phyloP scores from a whole-genome alignment of 805 yeast genomes.

The Priceomyces haplophilus region DNA sequence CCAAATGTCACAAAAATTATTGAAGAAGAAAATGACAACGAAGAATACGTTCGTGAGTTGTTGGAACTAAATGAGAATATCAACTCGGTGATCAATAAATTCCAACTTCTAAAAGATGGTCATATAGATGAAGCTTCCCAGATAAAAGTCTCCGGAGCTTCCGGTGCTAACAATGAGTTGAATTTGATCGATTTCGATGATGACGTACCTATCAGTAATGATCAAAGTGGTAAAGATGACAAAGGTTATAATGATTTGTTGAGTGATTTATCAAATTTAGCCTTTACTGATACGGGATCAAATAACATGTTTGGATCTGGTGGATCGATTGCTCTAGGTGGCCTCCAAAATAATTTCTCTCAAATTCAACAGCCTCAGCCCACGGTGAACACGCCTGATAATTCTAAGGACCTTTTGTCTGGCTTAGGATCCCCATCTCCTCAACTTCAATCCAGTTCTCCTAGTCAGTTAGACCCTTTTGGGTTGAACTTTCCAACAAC shows the following conservation, averaged over 20 bases:
- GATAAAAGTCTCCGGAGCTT: slow-evolving; percentile 32
- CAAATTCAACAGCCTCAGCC: slow-evolving; percentile 19
- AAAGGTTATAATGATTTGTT: slow-evolving; percentile 63
- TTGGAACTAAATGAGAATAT: slow-evolving; percentile 72
- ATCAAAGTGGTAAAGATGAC: slow-evolving; percentile 29
- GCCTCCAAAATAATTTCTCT: slow-evolving; percentile 5
- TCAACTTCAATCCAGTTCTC: slow-evolving; percentile 23
- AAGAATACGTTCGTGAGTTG: slow-evolving; percentile 59
- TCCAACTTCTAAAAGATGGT: slow-evolving; percentile 62
- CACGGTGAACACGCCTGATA: slow-evolving; percentile 5
- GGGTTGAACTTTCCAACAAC: slow-evolving; percentile 37
- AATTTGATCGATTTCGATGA: slow-evolving; percentile 46
- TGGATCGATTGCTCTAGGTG: slow-evolving; percentile 46
- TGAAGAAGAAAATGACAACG: slow-evolving; percentile 75
- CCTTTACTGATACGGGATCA: slow-evolving; percentile 40
- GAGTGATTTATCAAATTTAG: slow-evolving; percentile 64
- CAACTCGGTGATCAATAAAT: slow-evolving; percentile 65
- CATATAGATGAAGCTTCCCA: slow-evolving; percentile 53
- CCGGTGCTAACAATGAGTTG: slow-evolving; percentile 25
- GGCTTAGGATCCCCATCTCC: slow-evolving; percentile 44
- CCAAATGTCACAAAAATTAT: slow-evolving; percentile 84
- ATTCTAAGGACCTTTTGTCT: slow-evolving; percentile 27
- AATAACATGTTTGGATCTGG: slow-evolving; percentile 48
- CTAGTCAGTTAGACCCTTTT: slow-evolving; percentile 36
- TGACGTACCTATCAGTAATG: slow-evolving; percentile 32